A percentile compares a stretch with the other conserved stretches of the same genome.
These are phyloP conservation scores for Marvania coccoides DNA, from an alignment of 139 green algal genomes.

Conservation along the genomic window DNA sequence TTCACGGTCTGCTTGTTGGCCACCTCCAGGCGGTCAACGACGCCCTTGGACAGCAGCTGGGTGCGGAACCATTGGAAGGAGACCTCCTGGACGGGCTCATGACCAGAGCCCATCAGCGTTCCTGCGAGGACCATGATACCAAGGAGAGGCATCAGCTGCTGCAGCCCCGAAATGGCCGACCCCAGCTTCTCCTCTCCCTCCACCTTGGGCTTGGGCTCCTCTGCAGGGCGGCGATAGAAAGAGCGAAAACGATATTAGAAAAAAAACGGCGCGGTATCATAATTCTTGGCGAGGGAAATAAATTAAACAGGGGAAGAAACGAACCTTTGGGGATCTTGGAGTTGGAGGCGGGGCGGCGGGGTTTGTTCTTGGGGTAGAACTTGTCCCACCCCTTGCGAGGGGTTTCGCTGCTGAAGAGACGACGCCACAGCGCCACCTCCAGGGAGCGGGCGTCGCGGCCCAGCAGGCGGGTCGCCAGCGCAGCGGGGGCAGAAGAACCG, in stretches of 20 bases:
- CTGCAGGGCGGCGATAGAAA: neutral
- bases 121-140: conserved; percentile 10
- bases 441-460: neutral
- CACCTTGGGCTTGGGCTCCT: conserved; percentile 7
- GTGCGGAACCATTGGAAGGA: conserved; percentile 86
- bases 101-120: conserved; percentile 13
- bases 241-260: too few species aligned
- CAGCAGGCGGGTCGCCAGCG: neutral
- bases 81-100: conserved; percentile 66
- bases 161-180: conserved; percentile 1
- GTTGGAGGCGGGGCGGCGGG: neutral
- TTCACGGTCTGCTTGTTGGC: conserved; percentile 84
- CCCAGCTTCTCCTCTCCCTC: neutral
- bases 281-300: neutral
- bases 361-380: conserved; percentile 50
- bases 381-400: conserved; percentile 29
- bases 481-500: neutral
- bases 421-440: conserved; percentile 3
- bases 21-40: conserved; percentile 88
- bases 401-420: conserved; percentile 29
- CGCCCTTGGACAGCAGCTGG: conserved; percentile 68
- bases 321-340: conserved; percentile 18
- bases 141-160: conserved; percentile 19
- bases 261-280: neutral
- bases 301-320: neutral